Evolutionary conservation across 352 stramenopile genomes (phyloP), one percentile per base, ranked within the genome.

Genomic region (Globisporangium iwayamae): DNA sequence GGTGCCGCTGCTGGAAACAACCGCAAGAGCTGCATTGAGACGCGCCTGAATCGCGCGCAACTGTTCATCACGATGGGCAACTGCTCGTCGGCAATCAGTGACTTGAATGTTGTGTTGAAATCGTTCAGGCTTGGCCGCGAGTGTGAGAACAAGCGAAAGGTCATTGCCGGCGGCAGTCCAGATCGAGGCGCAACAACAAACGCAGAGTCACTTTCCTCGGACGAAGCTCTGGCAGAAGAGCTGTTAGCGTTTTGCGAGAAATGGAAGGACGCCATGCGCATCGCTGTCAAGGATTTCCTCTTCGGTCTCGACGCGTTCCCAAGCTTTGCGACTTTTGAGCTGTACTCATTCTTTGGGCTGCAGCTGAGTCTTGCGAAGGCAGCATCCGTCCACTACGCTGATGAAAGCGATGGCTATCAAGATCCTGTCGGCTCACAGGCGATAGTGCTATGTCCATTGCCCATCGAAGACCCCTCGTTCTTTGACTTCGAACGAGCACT

Each of bases 251-350:
- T 85, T 50, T 86, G 78, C 43, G 62, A 66, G 3, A 78, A 85
- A 11, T 89, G 80, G 80, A 60, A 67, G 3, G 54, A 66, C 6
- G 78, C 78, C 0, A 66, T 87, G 51, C 63, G 68, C 13, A 78
- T 87, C 30, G 76, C 78, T 1, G 69, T 78, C n/a, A 76, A 79
- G 6, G 80, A 87, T 47, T 86, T 85, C 25, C 62, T 89, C 8
- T 86, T 77, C 38, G 76, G 59, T 14, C 66, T 87, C 2, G 66
- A 80, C 30, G 64, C 70, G 7, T 69, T 89, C 11, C 76, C 78
- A 0, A 74, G 66, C 39, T 71, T 86, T 32, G 48, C 62, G 0
- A 38, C 56, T 14, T 76, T 72, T 28, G 56, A 79, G 34, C 63
- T 85, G 0, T 76, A 68, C 0, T 57, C 66, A 5, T 28, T 76